A percentile compares a stretch with the other conserved stretches of the same genome.
These are phyloP conservation scores for Comarum palustre DNA, from an alignment of 306 rosid genomes.

Conservation along the genomic window DNA sequence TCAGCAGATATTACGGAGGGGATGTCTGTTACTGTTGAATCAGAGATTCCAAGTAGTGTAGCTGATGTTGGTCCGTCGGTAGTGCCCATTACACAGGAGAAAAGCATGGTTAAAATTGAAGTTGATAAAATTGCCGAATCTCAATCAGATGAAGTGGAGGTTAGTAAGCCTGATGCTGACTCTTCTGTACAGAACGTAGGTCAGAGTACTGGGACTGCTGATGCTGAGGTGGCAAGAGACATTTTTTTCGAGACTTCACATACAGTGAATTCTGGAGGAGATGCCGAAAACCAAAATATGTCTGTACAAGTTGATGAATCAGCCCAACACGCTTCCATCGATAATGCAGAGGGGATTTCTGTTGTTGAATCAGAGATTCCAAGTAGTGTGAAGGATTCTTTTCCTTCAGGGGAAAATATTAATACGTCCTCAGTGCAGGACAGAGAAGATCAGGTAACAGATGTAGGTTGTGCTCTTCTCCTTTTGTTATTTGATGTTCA, in stretches of 20 bases:
- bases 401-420: constrained; percentile 21
- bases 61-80: constrained; percentile 35
- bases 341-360: constrained; percentile 27
- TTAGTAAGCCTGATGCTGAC: constrained; percentile 37
- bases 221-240: constrained; percentile 29
- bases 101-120: constrained; percentile 24
- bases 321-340: constrained; percentile 27
- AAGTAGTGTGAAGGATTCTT: constrained; percentile 23
- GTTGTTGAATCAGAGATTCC: constrained; percentile 31
- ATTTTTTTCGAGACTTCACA: constrained; percentile 30
- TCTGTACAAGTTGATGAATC: constrained; percentile 29
- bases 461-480: constrained; percentile 89
- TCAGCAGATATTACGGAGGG: constrained; percentile 31
- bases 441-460: constrained; percentile 83
- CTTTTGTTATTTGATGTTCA: constrained; percentile 31
- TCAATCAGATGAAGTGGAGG: constrained; percentile 32
- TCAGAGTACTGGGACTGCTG: constrained; percentile 23
- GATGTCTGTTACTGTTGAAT: constrained; percentile 23
- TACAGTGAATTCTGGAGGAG: constrained; percentile 36
- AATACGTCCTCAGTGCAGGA: constrained; percentile 41
- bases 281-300: constrained; percentile 24
- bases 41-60: constrained; percentile 23
- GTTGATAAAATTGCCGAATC: constrained; percentile 35
- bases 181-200: constrained; percentile 32
- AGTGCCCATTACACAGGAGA: constrained; percentile 23